phyloP scores from a whole-genome alignment of 768 basidiomycete genomes.

The Podaxis carcinomalis region DNA sequence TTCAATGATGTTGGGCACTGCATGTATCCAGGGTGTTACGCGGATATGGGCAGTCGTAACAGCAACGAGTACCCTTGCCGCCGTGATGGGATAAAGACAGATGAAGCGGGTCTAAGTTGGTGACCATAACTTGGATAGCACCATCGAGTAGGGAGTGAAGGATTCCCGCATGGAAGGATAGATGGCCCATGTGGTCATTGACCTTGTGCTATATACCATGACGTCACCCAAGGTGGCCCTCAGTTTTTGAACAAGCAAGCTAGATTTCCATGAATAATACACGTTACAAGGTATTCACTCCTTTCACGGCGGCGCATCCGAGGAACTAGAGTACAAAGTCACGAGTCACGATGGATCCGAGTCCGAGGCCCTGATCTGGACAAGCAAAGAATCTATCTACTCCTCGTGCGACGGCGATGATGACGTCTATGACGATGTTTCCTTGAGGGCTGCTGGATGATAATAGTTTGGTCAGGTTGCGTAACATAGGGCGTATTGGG shows the following conservation, averaged over 20 bases:
- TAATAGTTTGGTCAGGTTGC: slow-evolving; percentile 14
- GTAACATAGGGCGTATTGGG: not conserved
- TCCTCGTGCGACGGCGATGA: slow-evolving; percentile 22
- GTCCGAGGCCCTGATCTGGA: too few species aligned
- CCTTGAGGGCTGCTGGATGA: slow-evolving; percentile 19
- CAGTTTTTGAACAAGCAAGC: not conserved
- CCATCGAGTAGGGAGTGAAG: too few species aligned
- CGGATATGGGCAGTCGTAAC: not conserved
- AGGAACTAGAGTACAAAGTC: not conserved
- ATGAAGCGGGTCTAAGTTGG: not conserved
- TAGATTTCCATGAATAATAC: not conserved
- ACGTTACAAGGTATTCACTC: too few species aligned
- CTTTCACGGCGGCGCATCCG: not conserved
- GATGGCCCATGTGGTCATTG: not conserved
- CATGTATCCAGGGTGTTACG: not conserved
- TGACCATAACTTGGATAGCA: not conserved
- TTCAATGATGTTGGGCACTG: not conserved
- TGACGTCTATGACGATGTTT: slow-evolving; percentile 24
- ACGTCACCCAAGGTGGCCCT: not conserved
- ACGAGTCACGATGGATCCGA: not conserved
- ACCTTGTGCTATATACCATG: not conserved
- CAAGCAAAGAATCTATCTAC: not conserved
- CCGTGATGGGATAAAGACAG: not conserved
- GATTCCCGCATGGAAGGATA: not conserved
- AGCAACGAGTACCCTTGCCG: not conserved